These are phyloP conservation scores for Sinapis alba DNA, from an alignment of 441 rosid genomes.

Conservation along the genomic window DNA sequence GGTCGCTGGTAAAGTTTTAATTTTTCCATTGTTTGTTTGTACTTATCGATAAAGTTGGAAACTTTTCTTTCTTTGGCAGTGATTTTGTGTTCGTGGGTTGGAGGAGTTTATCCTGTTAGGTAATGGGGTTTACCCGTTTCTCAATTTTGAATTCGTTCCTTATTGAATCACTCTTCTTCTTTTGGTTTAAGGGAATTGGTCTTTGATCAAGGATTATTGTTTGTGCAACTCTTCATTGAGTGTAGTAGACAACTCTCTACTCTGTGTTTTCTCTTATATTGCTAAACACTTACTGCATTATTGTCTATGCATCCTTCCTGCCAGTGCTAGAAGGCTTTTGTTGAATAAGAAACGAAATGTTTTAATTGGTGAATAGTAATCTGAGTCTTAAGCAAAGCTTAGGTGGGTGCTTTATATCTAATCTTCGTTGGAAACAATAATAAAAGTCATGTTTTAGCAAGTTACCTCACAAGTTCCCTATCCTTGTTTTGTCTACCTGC, in stretches of 20 bases:
- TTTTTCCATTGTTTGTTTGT: conserved; percentile 17
- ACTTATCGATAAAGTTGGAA: conserved; percentile 12
- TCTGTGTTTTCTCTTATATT: conserved; percentile 11
- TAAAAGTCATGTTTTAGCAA: background rate
- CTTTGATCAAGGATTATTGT: conserved; percentile 8
- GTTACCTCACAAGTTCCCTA: background rate
- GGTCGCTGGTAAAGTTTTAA: conserved; percentile 40
- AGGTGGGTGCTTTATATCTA: conserved; percentile 4
- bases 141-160: conserved; percentile 6
- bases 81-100: conserved; percentile 2
- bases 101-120: background rate
- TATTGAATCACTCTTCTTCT: background rate
- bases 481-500: conserved; percentile 5
- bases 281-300: conserved; percentile 19
- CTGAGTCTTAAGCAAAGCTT: background rate
- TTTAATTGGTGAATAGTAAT: conserved; percentile 5
- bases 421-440: conserved; percentile 1
- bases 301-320: conserved; percentile 11
- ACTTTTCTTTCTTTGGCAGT: background rate
- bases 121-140: conserved; percentile 17
- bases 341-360: background rate
- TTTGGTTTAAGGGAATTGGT: conserved; percentile 15
- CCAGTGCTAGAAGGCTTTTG: conserved; percentile 2
- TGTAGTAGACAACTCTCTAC: background rate
- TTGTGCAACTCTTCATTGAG: conserved; percentile 1